Conservation (phyloP, 352 stramenopile species). For the Pythium dissimile region DNA sequence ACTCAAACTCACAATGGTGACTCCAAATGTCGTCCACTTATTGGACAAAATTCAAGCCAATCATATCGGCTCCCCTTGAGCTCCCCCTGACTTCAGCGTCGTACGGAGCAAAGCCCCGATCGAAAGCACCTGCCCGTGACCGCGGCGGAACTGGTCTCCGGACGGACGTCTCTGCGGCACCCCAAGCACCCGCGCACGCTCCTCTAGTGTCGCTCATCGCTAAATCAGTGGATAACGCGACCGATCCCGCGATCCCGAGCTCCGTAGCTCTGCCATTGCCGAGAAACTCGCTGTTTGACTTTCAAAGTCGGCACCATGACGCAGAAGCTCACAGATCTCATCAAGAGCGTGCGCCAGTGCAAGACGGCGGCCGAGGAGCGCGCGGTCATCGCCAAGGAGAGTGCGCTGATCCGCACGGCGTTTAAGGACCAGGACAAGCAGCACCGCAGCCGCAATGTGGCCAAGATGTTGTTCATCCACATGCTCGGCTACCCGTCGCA, state of each 20-base stretch:
- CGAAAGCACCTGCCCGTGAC: background rate
- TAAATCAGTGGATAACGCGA: too few species aligned
- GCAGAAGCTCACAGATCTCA: conserved; percentile 97
- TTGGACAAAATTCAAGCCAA: conserved; percentile 23
- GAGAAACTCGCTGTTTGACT: background rate
- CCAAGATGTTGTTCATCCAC: conserved; percentile 99
- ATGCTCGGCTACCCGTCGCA: conserved; percentile 99
- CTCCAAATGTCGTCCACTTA: conserved; percentile 14
- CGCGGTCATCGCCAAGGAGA: conserved; percentile 99
- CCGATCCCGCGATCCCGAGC: background rate
- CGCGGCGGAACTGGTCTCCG: background rate
- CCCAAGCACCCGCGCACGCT: too few species aligned
- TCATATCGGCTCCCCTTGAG: background rate
- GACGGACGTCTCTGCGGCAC: too few species aligned
- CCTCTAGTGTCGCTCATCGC: background rate
- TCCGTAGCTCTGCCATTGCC: background rate
- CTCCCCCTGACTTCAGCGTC: conserved; percentile 12
- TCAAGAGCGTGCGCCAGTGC: conserved; percentile 96
- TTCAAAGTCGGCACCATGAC: conserved; percentile 73
- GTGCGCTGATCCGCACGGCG: conserved; percentile 97
- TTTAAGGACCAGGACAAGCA: conserved; percentile 98
- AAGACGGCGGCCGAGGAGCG: conserved; percentile 99
- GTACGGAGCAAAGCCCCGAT: background rate
- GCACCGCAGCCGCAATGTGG: conserved; percentile 98
- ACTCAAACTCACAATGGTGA: too few species aligned